These are phyloP conservation scores for Eimeria praecox DNA, from an alignment of 169 alveolate species.

Conservation along the genomic window DNA sequence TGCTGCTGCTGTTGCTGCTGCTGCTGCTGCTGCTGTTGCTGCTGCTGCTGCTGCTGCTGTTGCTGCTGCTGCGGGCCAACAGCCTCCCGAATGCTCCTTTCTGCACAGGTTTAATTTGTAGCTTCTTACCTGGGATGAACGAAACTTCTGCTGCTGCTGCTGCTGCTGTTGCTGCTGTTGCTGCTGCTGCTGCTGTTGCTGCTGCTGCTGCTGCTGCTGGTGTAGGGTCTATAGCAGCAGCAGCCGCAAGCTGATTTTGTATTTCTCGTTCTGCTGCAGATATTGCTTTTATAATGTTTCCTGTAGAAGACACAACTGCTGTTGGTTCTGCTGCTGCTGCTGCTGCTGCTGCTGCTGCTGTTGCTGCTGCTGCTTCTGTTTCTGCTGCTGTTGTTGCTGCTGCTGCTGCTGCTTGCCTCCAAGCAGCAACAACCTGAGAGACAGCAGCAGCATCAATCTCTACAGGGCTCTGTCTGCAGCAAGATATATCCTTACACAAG, in stretches of 20 bases:
- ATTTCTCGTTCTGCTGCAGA: background rate
- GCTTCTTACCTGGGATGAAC: no score
- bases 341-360: slow-evolving; percentile 10
- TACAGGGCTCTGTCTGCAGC: background rate
- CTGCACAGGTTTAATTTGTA: no score
- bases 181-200: background rate
- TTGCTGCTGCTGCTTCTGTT: no score
- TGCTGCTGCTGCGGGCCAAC: no score
- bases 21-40: background rate
- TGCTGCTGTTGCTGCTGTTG: background rate
- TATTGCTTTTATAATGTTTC: background rate
- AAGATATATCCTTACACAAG: no score
- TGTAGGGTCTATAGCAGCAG: background rate
- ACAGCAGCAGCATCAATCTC: background rate
- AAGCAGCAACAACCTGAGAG: background rate
- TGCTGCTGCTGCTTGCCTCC: no score
- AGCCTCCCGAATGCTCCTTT: no score
- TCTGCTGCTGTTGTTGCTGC: no score
- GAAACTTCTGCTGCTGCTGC: background rate
- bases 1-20: background rate
- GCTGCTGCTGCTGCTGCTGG: no score
- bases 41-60: background rate
- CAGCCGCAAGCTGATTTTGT: background rate
- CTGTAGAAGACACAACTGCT: background rate
- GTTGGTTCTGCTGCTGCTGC: background rate